phyloP scores from a whole-genome alignment of 2,329 filamentous ascomycete species.

The Trichophyton mentagrophytes region DNA sequence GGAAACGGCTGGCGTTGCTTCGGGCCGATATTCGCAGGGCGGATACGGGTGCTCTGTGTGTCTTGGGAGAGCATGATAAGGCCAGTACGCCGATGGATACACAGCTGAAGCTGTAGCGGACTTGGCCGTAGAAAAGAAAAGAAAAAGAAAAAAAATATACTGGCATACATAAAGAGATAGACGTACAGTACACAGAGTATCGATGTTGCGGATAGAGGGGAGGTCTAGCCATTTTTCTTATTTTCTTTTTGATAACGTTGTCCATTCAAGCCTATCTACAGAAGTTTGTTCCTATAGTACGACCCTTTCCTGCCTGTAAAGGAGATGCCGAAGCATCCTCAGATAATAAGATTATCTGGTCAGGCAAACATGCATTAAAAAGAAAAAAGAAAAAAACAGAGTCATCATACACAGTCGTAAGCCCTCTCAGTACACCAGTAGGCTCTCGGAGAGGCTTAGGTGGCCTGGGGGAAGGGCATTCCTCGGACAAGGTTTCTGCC shows the following conservation, averaged over 20 bases:
- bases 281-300: neutral
- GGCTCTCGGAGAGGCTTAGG: slow-evolving; percentile 5
- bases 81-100: slow-evolving; percentile 36
- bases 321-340: neutral
- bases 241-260: neutral
- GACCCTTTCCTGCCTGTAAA: neutral
- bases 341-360: neutral
- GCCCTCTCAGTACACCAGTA: neutral
- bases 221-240: neutral
- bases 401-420: slow-evolving; percentile 2
- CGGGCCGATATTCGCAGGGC: slow-evolving; percentile 43
- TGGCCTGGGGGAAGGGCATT: slow-evolving; percentile 23
- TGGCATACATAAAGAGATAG: too few relatives aligned
- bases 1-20: slow-evolving; percentile 42
- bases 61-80: slow-evolving; percentile 53
- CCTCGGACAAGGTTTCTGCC: slow-evolving; percentile 24
- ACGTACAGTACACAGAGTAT: neutral
- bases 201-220: neutral
- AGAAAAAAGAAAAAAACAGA: neutral
- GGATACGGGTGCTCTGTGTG: slow-evolving; percentile 42
- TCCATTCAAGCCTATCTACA: neutral
- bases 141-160: neutral
- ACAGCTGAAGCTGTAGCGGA: slow-evolving; percentile 11
- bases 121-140: neutral
- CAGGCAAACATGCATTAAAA: neutral